Evolutionary conservation across 345 rosid species (phyloP).

Genomic region (Eucalyptus victrix): DNA sequence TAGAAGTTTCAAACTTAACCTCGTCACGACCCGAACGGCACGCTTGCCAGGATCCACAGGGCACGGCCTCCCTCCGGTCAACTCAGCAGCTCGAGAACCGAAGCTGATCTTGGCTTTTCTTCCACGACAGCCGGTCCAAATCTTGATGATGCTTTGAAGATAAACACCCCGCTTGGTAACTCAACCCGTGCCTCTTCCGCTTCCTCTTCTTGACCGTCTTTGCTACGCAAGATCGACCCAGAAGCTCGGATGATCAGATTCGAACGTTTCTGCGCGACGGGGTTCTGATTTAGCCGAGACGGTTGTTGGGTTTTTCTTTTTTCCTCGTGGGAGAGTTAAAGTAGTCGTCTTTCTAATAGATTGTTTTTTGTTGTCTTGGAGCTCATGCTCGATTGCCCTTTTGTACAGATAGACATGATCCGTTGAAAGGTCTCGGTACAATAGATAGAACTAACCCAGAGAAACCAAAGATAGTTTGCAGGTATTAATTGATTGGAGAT

Average conservation of each 20-base stretch:
- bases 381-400: background rate
- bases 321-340: background rate
- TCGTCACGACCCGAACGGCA: background rate
- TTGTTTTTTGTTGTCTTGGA: background rate
- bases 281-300: background rate
- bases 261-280: background rate
- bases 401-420: background rate
- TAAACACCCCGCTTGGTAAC: background rate
- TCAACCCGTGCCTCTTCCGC: background rate
- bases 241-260: background rate
- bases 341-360: background rate
- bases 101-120: background rate
- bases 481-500: background rate
- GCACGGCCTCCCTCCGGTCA: background rate
- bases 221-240: background rate
- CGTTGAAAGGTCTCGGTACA: background rate
- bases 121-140: background rate
- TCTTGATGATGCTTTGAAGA: background rate
- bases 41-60: background rate
- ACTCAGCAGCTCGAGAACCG: background rate
- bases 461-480: background rate
- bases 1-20: background rate
- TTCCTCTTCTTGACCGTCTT: background rate
- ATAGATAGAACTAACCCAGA: background rate
- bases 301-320: background rate